Evolutionary conservation across 2,329 filamentous ascomycete species (phyloP).

Genomic region (Penicillium sp.): DNA sequence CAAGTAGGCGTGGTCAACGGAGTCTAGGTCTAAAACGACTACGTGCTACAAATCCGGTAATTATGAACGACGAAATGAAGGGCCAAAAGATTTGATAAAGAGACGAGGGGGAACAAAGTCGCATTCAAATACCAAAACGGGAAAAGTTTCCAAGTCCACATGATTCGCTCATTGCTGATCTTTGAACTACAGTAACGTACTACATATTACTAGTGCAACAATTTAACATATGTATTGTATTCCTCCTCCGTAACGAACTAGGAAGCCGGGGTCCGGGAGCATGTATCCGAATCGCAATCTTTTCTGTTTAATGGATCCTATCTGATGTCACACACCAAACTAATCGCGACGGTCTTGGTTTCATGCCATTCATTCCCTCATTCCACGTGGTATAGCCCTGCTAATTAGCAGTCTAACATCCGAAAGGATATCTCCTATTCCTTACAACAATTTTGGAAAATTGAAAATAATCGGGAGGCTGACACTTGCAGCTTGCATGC

Average conservation of each 20-base stretch:
- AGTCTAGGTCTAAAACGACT: not conserved
- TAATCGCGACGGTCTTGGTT: not conserved
- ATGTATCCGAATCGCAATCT: not conserved
- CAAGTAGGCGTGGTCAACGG: not conserved
- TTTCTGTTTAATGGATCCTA: not conserved
- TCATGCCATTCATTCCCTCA: not conserved
- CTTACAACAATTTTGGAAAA: not conserved
- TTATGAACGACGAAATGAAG: too few species aligned
- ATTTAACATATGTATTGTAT: too few species aligned
- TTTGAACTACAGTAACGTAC: not conserved
- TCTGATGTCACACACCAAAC: too few species aligned
- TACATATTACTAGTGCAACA: not conserved
- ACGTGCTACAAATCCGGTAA: not conserved
- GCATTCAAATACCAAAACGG: not conserved
- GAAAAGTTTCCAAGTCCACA: too few species aligned
- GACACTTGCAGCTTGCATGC: not conserved
- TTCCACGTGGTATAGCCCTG: not conserved
- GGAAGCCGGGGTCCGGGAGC: not conserved
- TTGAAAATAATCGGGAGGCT: not conserved
- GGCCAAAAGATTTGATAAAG: not conserved
- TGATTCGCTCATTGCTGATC: not conserved
- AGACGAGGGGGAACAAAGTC: not conserved
- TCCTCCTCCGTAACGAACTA: not conserved
- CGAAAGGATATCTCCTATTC: not conserved
- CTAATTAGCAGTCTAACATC: not conserved